These are phyloP conservation scores for Colletotrichum salicis DNA, from an alignment of 2,329 filamentous ascomycete species.

Conservation along the genomic window DNA sequence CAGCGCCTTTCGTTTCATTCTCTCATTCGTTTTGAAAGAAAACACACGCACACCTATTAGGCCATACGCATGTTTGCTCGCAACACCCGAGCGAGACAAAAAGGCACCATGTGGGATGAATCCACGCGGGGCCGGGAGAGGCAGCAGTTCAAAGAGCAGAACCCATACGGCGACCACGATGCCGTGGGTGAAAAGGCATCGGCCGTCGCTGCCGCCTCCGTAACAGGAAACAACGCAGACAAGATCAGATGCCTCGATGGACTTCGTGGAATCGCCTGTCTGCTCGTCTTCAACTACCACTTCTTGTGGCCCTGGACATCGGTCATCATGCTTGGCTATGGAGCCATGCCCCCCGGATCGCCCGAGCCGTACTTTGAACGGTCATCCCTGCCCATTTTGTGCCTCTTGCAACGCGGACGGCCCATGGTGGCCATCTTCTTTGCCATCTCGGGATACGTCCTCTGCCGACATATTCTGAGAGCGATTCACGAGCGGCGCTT, in stretches of 20 bases:
- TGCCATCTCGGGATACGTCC: slow-evolving; percentile 55
- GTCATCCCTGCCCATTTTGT: slow-evolving; percentile 51
- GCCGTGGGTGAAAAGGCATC: slow-evolving; percentile 11
- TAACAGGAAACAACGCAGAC: slow-evolving; percentile 38
- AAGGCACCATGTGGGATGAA: slow-evolving; percentile 7
- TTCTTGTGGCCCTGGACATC: slow-evolving; percentile 55
- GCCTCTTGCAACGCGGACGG: slow-evolving; percentile 51
- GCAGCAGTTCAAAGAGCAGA: background rate
- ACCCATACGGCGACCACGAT: slow-evolving; percentile 31
- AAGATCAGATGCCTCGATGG: slow-evolving; percentile 54
- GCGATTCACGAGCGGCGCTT: slow-evolving; percentile 49
- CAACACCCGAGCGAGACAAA: background rate
- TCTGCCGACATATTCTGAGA: slow-evolving; percentile 51
- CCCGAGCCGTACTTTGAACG: slow-evolving; percentile 47
- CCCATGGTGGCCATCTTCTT: slow-evolving; percentile 57
- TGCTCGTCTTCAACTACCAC: slow-evolving; percentile 56
- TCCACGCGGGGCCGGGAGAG: slow-evolving; percentile 1
- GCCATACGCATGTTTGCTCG: background rate
- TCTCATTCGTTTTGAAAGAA: background rate
- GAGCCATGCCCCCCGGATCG: slow-evolving; percentile 48
- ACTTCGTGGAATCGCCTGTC: slow-evolving; percentile 53
- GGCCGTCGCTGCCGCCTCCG: background rate
- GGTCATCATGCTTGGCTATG: slow-evolving; percentile 52
- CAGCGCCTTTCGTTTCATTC: background rate
- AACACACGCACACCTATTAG: background rate